Evolutionary conservation across 2,329 filamentous ascomycete genomes (phyloP).

Genomic region (Fusarium pilosicola): DNA sequence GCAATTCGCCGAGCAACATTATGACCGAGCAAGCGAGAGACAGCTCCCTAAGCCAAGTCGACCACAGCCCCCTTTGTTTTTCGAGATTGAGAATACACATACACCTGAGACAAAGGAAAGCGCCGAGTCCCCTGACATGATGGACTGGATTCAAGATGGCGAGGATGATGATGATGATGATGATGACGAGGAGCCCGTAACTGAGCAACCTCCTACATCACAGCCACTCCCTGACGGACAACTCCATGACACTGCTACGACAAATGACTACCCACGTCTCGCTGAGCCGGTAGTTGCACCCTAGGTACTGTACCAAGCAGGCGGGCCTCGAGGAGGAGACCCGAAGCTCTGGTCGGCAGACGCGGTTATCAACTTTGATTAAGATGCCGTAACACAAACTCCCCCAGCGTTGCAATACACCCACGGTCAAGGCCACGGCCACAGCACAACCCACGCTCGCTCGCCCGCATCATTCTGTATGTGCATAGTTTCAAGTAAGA

Average conservation of each 20-base stretch:
- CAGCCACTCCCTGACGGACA: not conserved
- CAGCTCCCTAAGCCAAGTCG: not conserved
- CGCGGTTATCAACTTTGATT: not conserved
- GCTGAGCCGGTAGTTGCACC: not conserved
- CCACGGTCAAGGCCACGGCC: not conserved
- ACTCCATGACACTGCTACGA: not conserved
- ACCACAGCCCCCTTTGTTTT: slow-evolving; percentile 21
- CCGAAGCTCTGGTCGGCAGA: not conserved
- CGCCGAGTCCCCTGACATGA: not conserved
- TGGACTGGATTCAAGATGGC: not conserved
- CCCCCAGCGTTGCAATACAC: slow-evolving; percentile 2
- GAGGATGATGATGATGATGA: not conserved
- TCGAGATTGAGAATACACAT: not conserved
- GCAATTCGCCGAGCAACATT: not conserved
- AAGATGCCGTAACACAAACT: not conserved
- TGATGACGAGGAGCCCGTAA: not conserved
- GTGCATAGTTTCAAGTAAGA: slow-evolving; percentile 3
- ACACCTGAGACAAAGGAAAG: not conserved
- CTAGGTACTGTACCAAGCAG: not conserved
- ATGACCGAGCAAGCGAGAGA: not conserved
- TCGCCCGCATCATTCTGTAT: not conserved
- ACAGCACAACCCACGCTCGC: not conserved
- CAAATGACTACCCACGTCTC: not conserved
- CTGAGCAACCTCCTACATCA: not conserved
- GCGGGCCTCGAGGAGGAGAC: not conserved